Conservation (phyloP, 345 rosid genomes). For the Gynandropsis gynandra region DNA sequence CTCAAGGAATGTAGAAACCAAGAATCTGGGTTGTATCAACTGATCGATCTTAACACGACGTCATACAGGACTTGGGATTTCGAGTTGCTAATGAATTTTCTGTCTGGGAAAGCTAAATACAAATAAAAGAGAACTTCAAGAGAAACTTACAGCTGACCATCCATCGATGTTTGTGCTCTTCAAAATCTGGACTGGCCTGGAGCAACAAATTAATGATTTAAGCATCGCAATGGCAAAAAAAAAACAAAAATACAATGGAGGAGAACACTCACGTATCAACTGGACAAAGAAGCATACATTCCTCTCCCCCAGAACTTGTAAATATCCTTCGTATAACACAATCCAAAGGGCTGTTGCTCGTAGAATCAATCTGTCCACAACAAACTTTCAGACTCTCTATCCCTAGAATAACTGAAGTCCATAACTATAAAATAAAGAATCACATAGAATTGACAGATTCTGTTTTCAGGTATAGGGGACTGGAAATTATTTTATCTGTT, state of each 20-base stretch:
- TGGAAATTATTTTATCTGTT: no score
- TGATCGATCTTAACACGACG: no score
- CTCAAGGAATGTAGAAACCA: no score
- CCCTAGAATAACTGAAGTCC: no score
- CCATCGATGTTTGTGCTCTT: constrained; percentile 79
- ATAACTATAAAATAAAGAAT: no score
- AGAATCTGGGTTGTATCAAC: no score
- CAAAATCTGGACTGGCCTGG: constrained; percentile 89
- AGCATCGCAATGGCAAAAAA: constrained; percentile 2
- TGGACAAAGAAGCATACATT: constrained; percentile 88
- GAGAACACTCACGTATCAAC: constrained; percentile 63
- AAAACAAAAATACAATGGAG: neutral
- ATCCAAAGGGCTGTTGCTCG: constrained; percentile 61
- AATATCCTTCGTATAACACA: constrained; percentile 83
- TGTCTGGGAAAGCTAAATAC: neutral
- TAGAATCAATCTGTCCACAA: constrained; percentile 59
- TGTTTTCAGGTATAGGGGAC: no score
- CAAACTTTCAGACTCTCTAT: neutral
- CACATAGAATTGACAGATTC: no score
- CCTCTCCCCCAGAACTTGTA: constrained; percentile 66
- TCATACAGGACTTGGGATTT: no score
- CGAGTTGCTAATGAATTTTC: no score
- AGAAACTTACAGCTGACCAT: constrained; percentile 84
- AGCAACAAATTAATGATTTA: constrained; percentile 22
- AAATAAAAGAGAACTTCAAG: constrained; percentile 3